Evolutionary conservation across 805 yeast genomes (phyloP), one percentile per base, ranked within the genome.

Genomic region (Cyberlindnera mrakii): DNA sequence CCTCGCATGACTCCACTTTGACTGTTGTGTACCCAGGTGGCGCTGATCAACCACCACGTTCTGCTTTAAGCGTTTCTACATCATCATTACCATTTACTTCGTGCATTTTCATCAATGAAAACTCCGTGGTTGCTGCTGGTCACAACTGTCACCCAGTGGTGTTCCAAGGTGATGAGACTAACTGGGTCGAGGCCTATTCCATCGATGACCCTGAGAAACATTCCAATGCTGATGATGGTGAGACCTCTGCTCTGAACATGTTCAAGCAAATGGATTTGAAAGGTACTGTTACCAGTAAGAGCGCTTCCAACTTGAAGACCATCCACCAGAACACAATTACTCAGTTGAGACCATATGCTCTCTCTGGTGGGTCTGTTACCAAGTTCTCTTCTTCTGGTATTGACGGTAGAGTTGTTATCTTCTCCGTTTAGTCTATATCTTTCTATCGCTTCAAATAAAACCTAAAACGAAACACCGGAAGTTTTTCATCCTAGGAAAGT

Each of bases 221-320:
- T 44, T 74, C 75, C 13, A 71, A 66, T 35, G 61, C 61, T 41
- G 66, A 75, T 13, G 69, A 76, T 6, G 66, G 66, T 41, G 83
- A 85, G 49, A 85, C 84, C 50, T 77, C 82, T 50, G 95, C 95
- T 6, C 76, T 93, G 63, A 85, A 85, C 68, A 88, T 91, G 90
- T 93, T 93, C 71, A 82, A 87, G 65, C 96, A 91, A 65, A 70
- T 93, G 75, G 99, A 93, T 67, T 75, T 91, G 63, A 93, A 89
- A 72, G 99, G 99, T 46, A 77, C 85, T 44, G 77, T 77, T 40
- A 71, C 65, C 43, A 62, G 62, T 27, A 60, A 63, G 42, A 65
- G 67, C 41, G 68, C 72, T 33, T 64, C 74, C 29, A 73, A 68
- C 32, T 71, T 84, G 63, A 74, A 75, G 41, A 88, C 96, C 14